These are phyloP conservation scores for Hexamita inflata DNA, from an alignment of 208 protist genomes.

Conservation along the genomic window DNA sequence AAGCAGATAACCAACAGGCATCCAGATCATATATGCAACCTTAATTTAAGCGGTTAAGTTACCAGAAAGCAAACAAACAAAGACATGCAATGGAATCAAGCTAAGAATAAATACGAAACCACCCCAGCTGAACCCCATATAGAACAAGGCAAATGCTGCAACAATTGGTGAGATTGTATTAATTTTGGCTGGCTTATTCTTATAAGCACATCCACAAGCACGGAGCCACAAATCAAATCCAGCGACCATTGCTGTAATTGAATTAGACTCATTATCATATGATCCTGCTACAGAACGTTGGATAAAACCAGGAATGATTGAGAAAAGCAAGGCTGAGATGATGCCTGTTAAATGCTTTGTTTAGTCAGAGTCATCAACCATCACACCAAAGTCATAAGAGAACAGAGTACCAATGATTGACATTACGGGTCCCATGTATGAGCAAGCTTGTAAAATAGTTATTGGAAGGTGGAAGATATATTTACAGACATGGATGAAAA, in stretches of 20 bases:
- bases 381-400: slow-evolving; percentile 61
- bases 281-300: slow-evolving; percentile 87
- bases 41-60: slow-evolving; percentile 66
- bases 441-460: slow-evolving; percentile 79
- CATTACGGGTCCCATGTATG: slow-evolving; percentile 74
- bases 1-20: slow-evolving; percentile 70
- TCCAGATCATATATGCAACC: slow-evolving; percentile 75
- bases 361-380: slow-evolving; percentile 53
- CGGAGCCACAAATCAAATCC: slow-evolving; percentile 56
- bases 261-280: slow-evolving; percentile 92
- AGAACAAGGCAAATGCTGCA: slow-evolving; percentile 60
- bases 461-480: slow-evolving; percentile 63
- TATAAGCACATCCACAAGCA: slow-evolving; percentile 55
- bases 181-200: background rate
- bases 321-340: slow-evolving; percentile 60
- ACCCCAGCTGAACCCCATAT: slow-evolving; percentile 78
- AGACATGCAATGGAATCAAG: slow-evolving; percentile 76
- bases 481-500: slow-evolving; percentile 61
- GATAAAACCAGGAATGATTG: slow-evolving; percentile 73
- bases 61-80: slow-evolving; percentile 62
- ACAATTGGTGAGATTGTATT: slow-evolving; percentile 48
- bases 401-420: slow-evolving; percentile 63
- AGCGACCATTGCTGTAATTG: slow-evolving; percentile 77
- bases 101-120: slow-evolving; percentile 93
- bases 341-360: slow-evolving; percentile 52